Percentiles rank a stretch among this genome's conserved stretches.
Evolutionary conservation across 352 stramenopile species (phyloP).

Genomic region (Globisporangium carolinianum): DNA sequence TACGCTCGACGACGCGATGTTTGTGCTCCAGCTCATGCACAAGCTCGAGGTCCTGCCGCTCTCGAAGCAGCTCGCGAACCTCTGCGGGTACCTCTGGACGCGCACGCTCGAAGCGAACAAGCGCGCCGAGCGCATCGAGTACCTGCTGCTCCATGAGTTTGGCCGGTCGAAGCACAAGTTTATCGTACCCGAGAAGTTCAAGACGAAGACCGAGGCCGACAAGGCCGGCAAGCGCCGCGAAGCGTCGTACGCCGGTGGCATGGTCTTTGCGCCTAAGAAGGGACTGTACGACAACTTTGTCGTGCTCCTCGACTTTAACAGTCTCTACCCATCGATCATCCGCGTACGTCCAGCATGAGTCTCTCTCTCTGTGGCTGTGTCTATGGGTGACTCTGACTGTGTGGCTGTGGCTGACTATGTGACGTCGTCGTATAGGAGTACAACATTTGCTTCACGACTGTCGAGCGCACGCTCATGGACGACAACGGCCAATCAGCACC

Average conservation of each 20-base stretch:
- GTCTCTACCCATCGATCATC: slow-evolving; percentile 99
- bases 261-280: slow-evolving; percentile 99
- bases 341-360: slow-evolving; percentile 26
- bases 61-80: slow-evolving; percentile 97
- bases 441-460: slow-evolving; percentile 99
- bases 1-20: slow-evolving; percentile 94
- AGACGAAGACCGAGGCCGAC: slow-evolving; percentile 56
- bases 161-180: slow-evolving; percentile 93
- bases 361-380: neutral
- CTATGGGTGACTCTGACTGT: neutral
- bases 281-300: slow-evolving; percentile 99
- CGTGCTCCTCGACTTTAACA: slow-evolving; percentile 99
- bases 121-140: slow-evolving; percentile 98
- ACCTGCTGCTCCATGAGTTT: slow-evolving; percentile 99
- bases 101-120: slow-evolving; percentile 95
- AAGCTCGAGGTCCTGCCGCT: slow-evolving; percentile 97
- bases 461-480: slow-evolving; percentile 84
- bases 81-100: slow-evolving; percentile 98
- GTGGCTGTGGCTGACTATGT: neutral
- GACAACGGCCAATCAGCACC: slow-evolving; percentile 22
- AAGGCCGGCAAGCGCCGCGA: slow-evolving; percentile 56
- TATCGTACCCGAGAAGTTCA: slow-evolving; percentile 95
- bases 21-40: slow-evolving; percentile 96
- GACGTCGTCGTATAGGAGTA: slow-evolving; percentile 88
- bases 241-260: slow-evolving; percentile 96